Evolutionary conservation across 2,329 filamentous ascomycete genomes (phyloP), one percentile per base, ranked within the genome.

Genomic region (Aureobasidium musti): DNA sequence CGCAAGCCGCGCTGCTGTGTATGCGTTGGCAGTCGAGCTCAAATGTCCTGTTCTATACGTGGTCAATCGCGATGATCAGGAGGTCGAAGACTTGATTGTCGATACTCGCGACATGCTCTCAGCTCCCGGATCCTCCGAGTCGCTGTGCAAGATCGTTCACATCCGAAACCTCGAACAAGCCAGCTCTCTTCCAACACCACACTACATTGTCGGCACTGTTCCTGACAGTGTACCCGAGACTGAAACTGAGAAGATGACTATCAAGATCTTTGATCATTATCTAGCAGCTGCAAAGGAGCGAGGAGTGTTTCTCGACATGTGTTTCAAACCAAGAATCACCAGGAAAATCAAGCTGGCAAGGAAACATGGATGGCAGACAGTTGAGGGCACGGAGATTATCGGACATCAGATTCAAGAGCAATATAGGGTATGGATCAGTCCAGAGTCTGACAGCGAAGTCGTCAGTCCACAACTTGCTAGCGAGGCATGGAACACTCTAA

Each of bases 371-470:
- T 82, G 79, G 79, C 69, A 67, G 13, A 73, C 70, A 0, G 76
- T 81, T 0, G 78, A 80, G 67, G 80, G 79, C 0, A 79, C 75
- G 0, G 73, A 76, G 41, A 73, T 81, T 10, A 80, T 81, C 67
- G 79, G 77, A 1, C 75, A 78, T 69, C 79, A 81, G 71, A 75
- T 79, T 30, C 71, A 77, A 43, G 73, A 77, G 60, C 79, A 81
- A 68, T 81, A 76, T 68, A 70, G 72, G 11, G 67, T 79, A 3
- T 80, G 78, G 78, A 45, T 61, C 30, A 49, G n/a, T 10, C 43
- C 63, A 21, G 63, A 54, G 13, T 53, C 49, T 10, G 26, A 56
- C 1, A 19, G 1, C 4, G 26, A 43, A 23, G 63, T 45, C 37
- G 21, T 54, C 4, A 56, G 49, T 26, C 50, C 63, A 1, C 19